Evolutionary conservation across 2,329 filamentous ascomycete genomes (phyloP).

Genomic region (Talaromyces sp.): DNA sequence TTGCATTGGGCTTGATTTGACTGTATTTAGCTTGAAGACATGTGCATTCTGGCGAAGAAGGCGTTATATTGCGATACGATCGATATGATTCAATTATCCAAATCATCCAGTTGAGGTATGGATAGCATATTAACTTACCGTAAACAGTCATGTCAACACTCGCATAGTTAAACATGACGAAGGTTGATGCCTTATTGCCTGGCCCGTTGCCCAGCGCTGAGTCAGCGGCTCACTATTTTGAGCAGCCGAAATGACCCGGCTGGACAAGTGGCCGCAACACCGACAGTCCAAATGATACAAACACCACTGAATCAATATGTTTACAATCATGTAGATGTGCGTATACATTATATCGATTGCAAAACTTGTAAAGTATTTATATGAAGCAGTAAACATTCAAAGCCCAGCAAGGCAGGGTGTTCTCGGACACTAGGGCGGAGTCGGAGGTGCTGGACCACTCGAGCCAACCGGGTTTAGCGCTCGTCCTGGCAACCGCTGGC

Average conservation of each 20-base stretch:
- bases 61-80: not conserved
- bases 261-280: constrained; percentile 16
- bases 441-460: constrained; percentile 37
- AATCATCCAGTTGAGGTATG: not conserved
- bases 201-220: constrained; percentile 2
- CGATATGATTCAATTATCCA: not conserved
- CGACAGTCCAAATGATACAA: not conserved
- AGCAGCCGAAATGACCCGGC: constrained; percentile 15
- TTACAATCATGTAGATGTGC: not conserved
- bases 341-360: not conserved
- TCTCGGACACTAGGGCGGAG: constrained; percentile 25
- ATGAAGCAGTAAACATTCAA: no score
- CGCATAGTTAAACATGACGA: not conserved
- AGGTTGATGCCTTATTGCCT: not conserved
- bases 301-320: not conserved
- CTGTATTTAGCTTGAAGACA: not conserved
- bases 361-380: no score
- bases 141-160: not conserved
- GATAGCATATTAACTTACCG: not conserved
- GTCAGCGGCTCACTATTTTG: constrained; percentile 12
- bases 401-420: not conserved
- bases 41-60: not conserved
- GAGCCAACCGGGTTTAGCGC: constrained; percentile 37
- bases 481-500: constrained; percentile 39
- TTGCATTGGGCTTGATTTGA: not conserved